A percentile compares a stretch with the other conserved stretches of the same genome.
Evolutionary conservation across 2,329 filamentous ascomycete species (phyloP).

Genomic region (Sporothrix inflata): DNA sequence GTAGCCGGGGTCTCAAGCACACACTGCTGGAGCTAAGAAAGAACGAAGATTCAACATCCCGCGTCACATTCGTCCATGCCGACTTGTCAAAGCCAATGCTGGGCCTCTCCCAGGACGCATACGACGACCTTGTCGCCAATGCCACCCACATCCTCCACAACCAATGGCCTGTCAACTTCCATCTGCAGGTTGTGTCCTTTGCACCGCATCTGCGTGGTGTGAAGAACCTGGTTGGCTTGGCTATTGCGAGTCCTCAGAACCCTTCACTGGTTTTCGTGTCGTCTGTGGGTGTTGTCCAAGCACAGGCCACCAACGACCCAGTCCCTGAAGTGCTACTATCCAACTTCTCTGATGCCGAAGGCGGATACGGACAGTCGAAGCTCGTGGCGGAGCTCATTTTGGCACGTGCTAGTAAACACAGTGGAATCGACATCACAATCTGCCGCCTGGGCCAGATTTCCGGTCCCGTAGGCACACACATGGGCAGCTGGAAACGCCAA

Average conservation of each 20-base stretch:
- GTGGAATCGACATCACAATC: not conserved
- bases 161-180: not conserved
- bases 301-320: not conserved
- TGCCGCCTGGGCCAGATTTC: not conserved
- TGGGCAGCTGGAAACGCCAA: not conserved
- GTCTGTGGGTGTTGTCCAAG: not conserved
- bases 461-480: not conserved
- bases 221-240: not conserved
- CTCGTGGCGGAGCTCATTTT: not conserved
- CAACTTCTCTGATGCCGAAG: not conserved
- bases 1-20: not conserved
- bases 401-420: not conserved
- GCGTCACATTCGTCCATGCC: not conserved
- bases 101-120: not conserved
- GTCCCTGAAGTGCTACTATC: not conserved
- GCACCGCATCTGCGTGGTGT: not conserved
- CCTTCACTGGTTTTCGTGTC: not conserved
- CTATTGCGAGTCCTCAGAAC: not conserved
- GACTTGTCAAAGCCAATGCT: not conserved
- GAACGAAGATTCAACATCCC: not conserved
- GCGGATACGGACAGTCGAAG: not conserved
- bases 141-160: not conserved
- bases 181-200: not conserved
- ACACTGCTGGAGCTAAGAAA: not conserved
- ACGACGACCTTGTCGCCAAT: not conserved